phyloP scores from a whole-genome alignment of 768 basidiomycete species.

The Ephemerocybe angulata region DNA sequence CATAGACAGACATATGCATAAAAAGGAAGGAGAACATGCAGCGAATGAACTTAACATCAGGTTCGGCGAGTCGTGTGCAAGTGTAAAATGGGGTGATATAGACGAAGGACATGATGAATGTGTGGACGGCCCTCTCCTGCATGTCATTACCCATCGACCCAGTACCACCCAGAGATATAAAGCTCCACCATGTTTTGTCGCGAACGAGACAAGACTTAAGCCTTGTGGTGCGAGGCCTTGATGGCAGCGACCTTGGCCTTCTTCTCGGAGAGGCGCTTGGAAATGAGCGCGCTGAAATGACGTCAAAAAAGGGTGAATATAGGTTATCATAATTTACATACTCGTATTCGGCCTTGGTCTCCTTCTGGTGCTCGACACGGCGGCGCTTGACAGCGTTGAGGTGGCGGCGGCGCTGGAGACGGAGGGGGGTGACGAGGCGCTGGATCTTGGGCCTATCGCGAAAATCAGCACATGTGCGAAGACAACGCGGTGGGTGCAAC shows the following conservation, averaged over 20 bases:
- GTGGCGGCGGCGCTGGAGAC: constrained; percentile 95
- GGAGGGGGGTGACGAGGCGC: constrained; percentile 90
- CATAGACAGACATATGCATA: too few relatives aligned
- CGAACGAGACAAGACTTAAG: not conserved
- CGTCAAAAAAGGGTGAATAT: not conserved
- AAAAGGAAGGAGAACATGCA: too few relatives aligned
- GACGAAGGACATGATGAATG: too few relatives aligned
- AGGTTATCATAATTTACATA: constrained; percentile 30
- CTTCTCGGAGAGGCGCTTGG: constrained; percentile 91
- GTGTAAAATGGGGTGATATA: too few relatives aligned
- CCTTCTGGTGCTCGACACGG: constrained; percentile 87
- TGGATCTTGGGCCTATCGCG: constrained; percentile 85
- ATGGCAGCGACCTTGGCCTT: constrained; percentile 86
- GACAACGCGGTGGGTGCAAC: too few relatives aligned
- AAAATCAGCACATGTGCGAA: not conserved
- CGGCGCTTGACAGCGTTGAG: constrained; percentile 84
- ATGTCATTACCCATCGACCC: too few relatives aligned
- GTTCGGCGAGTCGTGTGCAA: too few relatives aligned
- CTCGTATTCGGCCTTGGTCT: constrained; percentile 94
- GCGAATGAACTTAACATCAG: too few relatives aligned
- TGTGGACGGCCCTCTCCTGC: too few relatives aligned
- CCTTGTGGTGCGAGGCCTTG: constrained; percentile 70
- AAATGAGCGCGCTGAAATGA: constrained; percentile 54
- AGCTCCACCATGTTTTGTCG: not conserved
- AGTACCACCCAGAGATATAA: not conserved